Conservation (phyloP, 1,284 basidiomycete genomes). For the Rhodotorula glutinis region DNA sequence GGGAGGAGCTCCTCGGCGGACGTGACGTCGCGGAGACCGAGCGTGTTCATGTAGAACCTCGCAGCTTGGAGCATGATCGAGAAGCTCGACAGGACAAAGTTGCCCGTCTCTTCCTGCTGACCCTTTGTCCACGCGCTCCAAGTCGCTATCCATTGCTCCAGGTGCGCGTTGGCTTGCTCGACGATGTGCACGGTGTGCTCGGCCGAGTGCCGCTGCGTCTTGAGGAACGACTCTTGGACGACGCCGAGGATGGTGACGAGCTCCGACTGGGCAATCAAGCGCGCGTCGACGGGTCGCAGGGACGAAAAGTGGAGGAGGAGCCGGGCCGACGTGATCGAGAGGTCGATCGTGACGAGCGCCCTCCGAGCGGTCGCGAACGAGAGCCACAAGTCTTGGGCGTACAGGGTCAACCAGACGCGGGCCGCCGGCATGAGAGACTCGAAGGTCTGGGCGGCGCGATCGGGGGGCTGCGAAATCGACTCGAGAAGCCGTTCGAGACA, state of each 20-base stretch:
- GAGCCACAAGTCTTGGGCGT: slow-evolving; percentile 35
- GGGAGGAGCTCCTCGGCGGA: slow-evolving; percentile 28
- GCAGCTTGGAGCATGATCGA: slow-evolving; percentile 24
- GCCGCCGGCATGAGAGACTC: slow-evolving; percentile 27
- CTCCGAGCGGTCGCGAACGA: slow-evolving; percentile 33
- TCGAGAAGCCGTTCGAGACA: slow-evolving; percentile 25
- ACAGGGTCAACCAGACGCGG: slow-evolving; percentile 28
- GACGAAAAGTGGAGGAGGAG: slow-evolving; percentile 31
- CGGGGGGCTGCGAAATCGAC: slow-evolving; percentile 11
- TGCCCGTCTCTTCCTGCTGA: slow-evolving; percentile 18
- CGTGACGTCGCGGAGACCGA: slow-evolving; percentile 33
- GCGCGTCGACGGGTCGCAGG: slow-evolving; percentile 35
- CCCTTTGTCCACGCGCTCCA: slow-evolving; percentile 23
- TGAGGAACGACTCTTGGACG: slow-evolving; percentile 36
- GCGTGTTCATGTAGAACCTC: slow-evolving; percentile 24
- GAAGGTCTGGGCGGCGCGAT: slow-evolving; percentile 21
- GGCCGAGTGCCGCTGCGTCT: slow-evolving; percentile 20
- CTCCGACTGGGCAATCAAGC: slow-evolving; percentile 35
- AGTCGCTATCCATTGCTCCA: slow-evolving; percentile 32
- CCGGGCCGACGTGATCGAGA: slow-evolving; percentile 31
- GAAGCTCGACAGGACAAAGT: slow-evolving; percentile 26
- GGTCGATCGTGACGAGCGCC: slow-evolving; percentile 37
- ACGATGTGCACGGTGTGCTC: slow-evolving; percentile 32
- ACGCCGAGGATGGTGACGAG: slow-evolving; percentile 34
- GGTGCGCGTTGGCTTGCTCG: slow-evolving; percentile 23